Conservation (phyloP, 352 stramenopile genomes). For the Globisporangium middletonii region DNA sequence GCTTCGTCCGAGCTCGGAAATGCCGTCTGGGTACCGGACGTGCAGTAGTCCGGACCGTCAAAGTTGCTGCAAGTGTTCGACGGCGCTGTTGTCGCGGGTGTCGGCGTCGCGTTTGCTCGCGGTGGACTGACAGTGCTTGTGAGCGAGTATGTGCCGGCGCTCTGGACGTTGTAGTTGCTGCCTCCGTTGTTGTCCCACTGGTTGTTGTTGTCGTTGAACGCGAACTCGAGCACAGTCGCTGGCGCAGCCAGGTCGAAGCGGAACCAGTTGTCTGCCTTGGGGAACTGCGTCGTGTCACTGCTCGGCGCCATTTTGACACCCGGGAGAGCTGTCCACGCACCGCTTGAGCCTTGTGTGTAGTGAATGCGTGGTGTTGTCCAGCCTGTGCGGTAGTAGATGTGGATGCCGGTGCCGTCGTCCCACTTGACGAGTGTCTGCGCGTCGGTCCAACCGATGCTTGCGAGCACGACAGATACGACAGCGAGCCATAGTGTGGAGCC, state of each 20-base stretch:
- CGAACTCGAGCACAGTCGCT: constrained; percentile 21
- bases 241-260: constrained; percentile 22
- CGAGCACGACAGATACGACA: too few relatives aligned
- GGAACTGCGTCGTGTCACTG: constrained; percentile 22
- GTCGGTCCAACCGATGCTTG: too few relatives aligned
- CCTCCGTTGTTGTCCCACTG: constrained; percentile 1
- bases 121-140: constrained; percentile 27
- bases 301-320: constrained; percentile 30
- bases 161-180: constrained; percentile 24
- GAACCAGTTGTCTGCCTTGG: constrained; percentile 34
- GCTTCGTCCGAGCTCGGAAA: constrained; percentile 19
- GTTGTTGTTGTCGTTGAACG: constrained; percentile 40
- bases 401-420: constrained; percentile 29
- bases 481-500: too few relatives aligned
- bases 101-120: constrained; percentile 10
- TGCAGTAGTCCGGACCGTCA: constrained; percentile 26
- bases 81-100: constrained; percentile 16
- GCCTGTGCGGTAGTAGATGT: constrained; percentile 40
- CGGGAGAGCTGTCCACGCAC: background rate
- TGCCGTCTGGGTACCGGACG: constrained; percentile 14
- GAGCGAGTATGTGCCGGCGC: constrained; percentile 8
- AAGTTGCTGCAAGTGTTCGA: constrained; percentile 23
- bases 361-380: constrained; percentile 44
- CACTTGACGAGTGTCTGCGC: constrained; percentile 31
- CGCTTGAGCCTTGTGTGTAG: constrained; percentile 13